phyloP scores from a whole-genome alignment of 2,329 filamentous ascomycete genomes.

The Myriosclerotinia curreyana region DNA sequence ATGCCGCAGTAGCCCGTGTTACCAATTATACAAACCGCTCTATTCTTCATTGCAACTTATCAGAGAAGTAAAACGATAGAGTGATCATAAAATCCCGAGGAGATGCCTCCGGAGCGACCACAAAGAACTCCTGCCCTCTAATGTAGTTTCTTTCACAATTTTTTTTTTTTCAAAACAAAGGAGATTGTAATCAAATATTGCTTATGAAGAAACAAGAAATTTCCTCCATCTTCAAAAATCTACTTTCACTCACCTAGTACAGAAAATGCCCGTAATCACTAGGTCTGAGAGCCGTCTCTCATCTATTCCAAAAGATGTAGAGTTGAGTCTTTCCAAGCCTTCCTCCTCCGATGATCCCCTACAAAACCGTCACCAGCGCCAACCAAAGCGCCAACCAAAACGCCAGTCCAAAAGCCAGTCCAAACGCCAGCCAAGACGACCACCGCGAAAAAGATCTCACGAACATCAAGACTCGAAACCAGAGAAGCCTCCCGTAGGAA shows the following conservation, averaged over 20 bases:
- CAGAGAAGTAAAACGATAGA: too few relatives aligned
- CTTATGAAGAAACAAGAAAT: not conserved
- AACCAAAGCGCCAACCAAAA: not conserved
- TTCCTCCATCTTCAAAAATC: not conserved
- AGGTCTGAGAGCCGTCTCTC: not conserved
- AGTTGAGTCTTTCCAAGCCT: not conserved
- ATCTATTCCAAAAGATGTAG: not conserved
- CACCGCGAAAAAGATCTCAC: not conserved
- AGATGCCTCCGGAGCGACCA: not conserved
- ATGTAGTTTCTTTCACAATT: not conserved
- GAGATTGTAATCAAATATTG: not conserved
- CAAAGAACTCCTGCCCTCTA: not conserved
- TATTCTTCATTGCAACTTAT: too few relatives aligned
- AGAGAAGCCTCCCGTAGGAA: not conserved
- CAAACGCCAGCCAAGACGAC: not conserved
- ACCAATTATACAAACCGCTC: too few relatives aligned
- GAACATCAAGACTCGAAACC: not conserved
- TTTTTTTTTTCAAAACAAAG: not conserved
- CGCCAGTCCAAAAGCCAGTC: too few relatives aligned
- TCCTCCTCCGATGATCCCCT: not conserved
- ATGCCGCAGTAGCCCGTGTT: too few relatives aligned
- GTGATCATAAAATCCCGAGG: too few relatives aligned
- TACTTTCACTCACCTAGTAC: not conserved
- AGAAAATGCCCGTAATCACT: slow-evolving; percentile 4
- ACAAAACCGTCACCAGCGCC: not conserved